phyloP scores from a whole-genome alignment of 108 stramenopile species.

The Stephanodiscus triporus region DNA sequence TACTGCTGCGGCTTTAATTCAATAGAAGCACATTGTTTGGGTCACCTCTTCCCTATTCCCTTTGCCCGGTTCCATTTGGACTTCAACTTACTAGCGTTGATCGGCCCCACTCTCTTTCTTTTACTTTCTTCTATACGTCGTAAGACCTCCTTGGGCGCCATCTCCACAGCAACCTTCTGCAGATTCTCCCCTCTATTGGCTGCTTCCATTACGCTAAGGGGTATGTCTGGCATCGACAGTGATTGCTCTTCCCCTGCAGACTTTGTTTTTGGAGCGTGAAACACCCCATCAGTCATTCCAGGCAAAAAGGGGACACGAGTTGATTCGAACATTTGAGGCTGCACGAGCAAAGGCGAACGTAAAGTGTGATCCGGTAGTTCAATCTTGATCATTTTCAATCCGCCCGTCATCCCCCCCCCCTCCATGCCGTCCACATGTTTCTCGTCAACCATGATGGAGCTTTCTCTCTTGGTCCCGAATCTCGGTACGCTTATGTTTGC shows the following conservation, averaged over 20 bases:
- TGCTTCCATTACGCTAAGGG: slow-evolving; percentile 61
- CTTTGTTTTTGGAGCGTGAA: neutral
- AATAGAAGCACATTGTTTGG: neutral
- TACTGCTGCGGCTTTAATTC: neutral
- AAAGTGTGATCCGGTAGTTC: slow-evolving; percentile 30
- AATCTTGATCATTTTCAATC: slow-evolving; percentile 1
- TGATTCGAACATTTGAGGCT: slow-evolving; percentile 28
- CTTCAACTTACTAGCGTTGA: slow-evolving; percentile 38
- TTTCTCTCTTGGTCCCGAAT: slow-evolving; percentile 46
- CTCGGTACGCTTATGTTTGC: slow-evolving; percentile 58
- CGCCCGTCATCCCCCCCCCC: neutral
- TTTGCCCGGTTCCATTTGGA: slow-evolving; percentile 29
- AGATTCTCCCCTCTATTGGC: slow-evolving; percentile 66
- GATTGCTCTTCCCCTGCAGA: neutral
- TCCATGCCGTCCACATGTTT: neutral
- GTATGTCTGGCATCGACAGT: slow-evolving; percentile 32
- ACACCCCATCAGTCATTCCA: neutral
- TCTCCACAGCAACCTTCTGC: slow-evolving; percentile 13
- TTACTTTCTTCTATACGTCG: slow-evolving; percentile 21
- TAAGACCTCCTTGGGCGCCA: slow-evolving; percentile 42
- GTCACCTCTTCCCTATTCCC: slow-evolving; percentile 13
- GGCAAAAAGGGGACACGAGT: slow-evolving; percentile 32
- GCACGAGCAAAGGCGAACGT: slow-evolving; percentile 24
- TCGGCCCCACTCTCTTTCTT: slow-evolving; percentile 13
- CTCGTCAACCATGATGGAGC: slow-evolving; percentile 22